These are phyloP conservation scores for Thermomucor indicae-seudaticae DNA, from an alignment of 371 early-diverging fungal species.

Conservation along the genomic window DNA sequence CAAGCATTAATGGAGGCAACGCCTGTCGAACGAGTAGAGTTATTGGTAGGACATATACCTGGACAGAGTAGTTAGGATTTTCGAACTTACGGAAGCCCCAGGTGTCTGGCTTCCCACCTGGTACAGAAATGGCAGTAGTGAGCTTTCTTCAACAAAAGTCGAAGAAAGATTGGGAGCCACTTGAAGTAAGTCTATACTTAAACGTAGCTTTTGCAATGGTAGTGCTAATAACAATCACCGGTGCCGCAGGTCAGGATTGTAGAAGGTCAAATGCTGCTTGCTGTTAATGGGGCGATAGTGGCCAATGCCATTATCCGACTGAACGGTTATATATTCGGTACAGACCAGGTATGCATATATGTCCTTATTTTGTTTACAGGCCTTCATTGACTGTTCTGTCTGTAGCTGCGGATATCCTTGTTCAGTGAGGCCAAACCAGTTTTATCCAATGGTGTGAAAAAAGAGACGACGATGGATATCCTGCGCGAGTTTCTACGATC, in stretches of 20 bases:
- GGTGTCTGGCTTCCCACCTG: slow-evolving; percentile 32
- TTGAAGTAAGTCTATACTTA: slow-evolving; percentile 15
- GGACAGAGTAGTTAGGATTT: neutral
- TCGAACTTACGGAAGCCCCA: neutral
- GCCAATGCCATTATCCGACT: slow-evolving; percentile 35
- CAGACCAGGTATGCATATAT: slow-evolving; percentile 9
- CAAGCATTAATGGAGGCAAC: slow-evolving; percentile 2
- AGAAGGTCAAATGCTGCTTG: slow-evolving; percentile 27
- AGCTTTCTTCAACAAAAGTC: slow-evolving; percentile 35
- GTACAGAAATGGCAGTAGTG: slow-evolving; percentile 28
- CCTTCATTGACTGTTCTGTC: neutral
- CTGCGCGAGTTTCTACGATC: slow-evolving; percentile 41
- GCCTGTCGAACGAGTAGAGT: slow-evolving; percentile 19
- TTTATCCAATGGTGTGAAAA: slow-evolving; percentile 1
- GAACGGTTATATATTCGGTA: slow-evolving; percentile 42
- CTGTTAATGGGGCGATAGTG: slow-evolving; percentile 28
- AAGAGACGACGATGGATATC: slow-evolving; percentile 33
- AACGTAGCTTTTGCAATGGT: neutral
- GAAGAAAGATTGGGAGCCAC: slow-evolving; percentile 38
- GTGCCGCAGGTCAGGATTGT: slow-evolving; percentile 13
- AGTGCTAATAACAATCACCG: neutral
- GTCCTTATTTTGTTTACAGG: neutral
- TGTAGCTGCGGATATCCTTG: slow-evolving; percentile 22
- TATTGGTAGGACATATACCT: slow-evolving; percentile 19
- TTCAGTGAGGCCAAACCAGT: slow-evolving; percentile 12